Evolutionary conservation across 78 protist genomes (phyloP), one percentile per base, ranked within the genome.

Genomic region (Carpediemonas membranifera): DNA sequence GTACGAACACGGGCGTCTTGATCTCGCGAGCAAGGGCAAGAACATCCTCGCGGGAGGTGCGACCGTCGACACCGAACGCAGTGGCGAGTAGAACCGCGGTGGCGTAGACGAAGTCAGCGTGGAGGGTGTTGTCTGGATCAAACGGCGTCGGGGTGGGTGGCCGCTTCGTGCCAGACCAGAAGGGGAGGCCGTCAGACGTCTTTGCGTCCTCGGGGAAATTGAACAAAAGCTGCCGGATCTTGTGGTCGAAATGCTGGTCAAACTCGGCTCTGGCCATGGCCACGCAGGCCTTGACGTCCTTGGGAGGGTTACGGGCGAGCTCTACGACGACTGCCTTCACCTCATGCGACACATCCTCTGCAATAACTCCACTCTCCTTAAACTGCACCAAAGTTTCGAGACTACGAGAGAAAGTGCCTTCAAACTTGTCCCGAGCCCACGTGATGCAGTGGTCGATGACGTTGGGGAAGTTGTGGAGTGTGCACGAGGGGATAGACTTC

Each of bases 381-480:
- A 13, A 53, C 25, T 7, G 37, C 30, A 11, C 24, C 7, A 27
- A 21, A 21, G 39, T 37, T 3, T 14, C 33, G 24, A n/a, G 30
- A 18, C 60, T n/a, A n/a, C n/a, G n/a, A n/a, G n/a, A n/a, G 66
- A 81, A 96, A 59, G 34, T 37, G 36, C 84, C 84, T 68, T 95
- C 91, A 69, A 94, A 95, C 39, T 74, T 24, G 7, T 62, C 60
- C 33, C 98, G 83, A 28, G 95, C 97, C 96, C 97, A 92, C 35
- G 2, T 65, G 24, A 94, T 72, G 66, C 98, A 91, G 79, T 96
- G 92, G 30, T 69, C 89, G 69, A 90, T 84, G 27, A 59, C 68
- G 78, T 88, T 73, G 28, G 99, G 99, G 92, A 95, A 93, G 63
- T 84, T 78, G 79, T 92, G 86, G 33, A 95, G 78, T 15, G 95